phyloP scores from a whole-genome alignment of 2,329 filamentous ascomycete genomes.

The Botrytis deweyae region DNA sequence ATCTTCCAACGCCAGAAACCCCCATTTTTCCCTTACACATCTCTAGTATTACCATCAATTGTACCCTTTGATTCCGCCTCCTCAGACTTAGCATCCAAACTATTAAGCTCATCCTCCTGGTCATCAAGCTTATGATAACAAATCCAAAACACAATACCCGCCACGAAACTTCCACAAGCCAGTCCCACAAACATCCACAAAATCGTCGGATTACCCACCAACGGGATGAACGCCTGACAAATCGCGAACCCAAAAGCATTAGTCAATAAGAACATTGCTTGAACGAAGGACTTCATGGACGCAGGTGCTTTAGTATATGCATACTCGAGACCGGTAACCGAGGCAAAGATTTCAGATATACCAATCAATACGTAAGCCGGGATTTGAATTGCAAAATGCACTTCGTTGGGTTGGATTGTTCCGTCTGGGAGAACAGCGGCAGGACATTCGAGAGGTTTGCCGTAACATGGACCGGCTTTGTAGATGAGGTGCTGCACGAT shows the following conservation, averaged over 20 bases:
- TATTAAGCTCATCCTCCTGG: conserved; percentile 32
- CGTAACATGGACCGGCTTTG: conserved; percentile 57
- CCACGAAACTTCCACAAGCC: conserved; percentile 25
- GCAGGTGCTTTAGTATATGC: conserved; percentile 75
- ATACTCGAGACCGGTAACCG: conserved; percentile 67
- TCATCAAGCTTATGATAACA: conserved; percentile 29
- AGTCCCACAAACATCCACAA: conserved; percentile 40
- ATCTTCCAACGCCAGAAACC: not conserved
- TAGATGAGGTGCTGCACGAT: conserved; percentile 52
- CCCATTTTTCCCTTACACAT: not conserved
- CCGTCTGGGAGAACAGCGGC: conserved; percentile 12
- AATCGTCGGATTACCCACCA: conserved; percentile 46
- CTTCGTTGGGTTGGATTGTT: conserved; percentile 28
- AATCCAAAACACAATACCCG: conserved; percentile 29
- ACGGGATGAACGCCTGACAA: conserved; percentile 46
- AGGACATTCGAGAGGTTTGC: conserved; percentile 34
- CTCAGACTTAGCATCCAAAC: conserved; percentile 30
- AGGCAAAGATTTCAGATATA: conserved; percentile 58
- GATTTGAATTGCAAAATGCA: conserved; percentile 46
- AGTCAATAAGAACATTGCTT: conserved; percentile 67
- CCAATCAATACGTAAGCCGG: conserved; percentile 50
- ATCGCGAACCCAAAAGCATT: conserved; percentile 56
- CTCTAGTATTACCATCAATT: not conserved
- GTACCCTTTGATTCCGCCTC: conserved; percentile 25
- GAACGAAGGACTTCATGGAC: conserved; percentile 76